Base-by-base conservation (phyloP, 78 protist genomes). In the Dictyostelium intermedium region DNA sequence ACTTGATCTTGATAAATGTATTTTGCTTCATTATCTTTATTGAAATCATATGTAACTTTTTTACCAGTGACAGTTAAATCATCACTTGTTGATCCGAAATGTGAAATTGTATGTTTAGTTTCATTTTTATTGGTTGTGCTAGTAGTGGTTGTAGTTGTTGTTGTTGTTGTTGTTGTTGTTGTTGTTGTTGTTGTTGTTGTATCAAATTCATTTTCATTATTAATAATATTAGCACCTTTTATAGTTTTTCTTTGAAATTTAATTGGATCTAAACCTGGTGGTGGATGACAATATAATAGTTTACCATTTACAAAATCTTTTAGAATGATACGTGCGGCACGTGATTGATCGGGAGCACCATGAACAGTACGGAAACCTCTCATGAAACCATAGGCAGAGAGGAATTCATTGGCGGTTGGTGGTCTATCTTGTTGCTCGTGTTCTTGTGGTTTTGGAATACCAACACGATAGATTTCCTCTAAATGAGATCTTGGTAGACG, bases 331-430 rank as follows among this genome's bases (percentile, higher is more conserved):
- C 97, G 34, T 25, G 97, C 97, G 1, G 97, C 82, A 35, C 87
- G 35, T 1, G 94, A 85, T 82, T 95, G 94, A 78, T 95, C 91
- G 2, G 97, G 97, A 0, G 92, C 81, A 83, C 95, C 95, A 32
- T 87, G 94, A 14, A 87, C 97, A 41, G 97, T 95, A 70, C 43
- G 66, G 85, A 86, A 95, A 69, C 97, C 97, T 61, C 97, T 69
- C 92, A 83, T 84, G 63, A 53, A 60, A 5, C 91, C 97, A 74
- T 87, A 70, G 7, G 91, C 95, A 13, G 86, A 83, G n/a, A 95
- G 63, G 56, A 95, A 66, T 39, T 83, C 91, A 14, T 61, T 83
- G 11, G 91, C 97, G 2, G 92, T 87, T 27, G 97, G 89, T 2
- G 94, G 92, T 32, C 96, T 14, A 45, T 92, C 91, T 53, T 80